Evolutionary conservation across 768 basidiomycete genomes (phyloP).

Genomic region (Astraeus odoratus): DNA sequence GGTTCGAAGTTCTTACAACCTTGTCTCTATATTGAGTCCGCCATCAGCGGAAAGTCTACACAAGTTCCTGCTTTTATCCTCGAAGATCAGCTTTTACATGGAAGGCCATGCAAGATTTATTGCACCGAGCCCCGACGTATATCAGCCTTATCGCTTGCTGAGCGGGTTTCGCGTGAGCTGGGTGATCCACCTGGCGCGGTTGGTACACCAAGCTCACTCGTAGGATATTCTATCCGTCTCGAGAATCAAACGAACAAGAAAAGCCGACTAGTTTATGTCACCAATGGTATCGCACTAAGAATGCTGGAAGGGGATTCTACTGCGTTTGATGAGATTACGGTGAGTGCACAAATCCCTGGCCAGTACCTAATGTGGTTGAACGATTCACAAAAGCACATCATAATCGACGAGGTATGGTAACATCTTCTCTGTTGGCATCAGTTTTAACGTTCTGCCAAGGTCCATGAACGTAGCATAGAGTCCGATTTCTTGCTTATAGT

Average conservation of each 20-base stretch:
- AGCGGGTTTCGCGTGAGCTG: conserved; percentile 86
- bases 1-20: conserved; percentile 34
- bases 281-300: conserved; percentile 90
- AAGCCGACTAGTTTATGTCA: conserved; percentile 79
- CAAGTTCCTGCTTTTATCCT: conserved; percentile 93
- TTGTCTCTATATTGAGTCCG: conserved; percentile 2
- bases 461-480: conserved; percentile 95
- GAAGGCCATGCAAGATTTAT: conserved; percentile 81
- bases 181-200: conserved; percentile 77
- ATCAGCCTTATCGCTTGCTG: conserved; percentile 91
- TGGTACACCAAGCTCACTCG: conserved; percentile 70
- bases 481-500: conserved; percentile 96
- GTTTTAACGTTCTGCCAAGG: conserved; percentile 34
- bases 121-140: conserved; percentile 96
- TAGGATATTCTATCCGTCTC: conserved; percentile 91
- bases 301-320: conserved; percentile 90
- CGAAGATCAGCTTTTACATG: conserved; percentile 78
- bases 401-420: conserved; percentile 77
- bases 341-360: conserved; percentile 27
- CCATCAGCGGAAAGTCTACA: conserved; percentile 87
- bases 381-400: conserved; percentile 59
- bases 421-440: background rate
- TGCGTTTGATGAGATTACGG: conserved; percentile 93
- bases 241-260: conserved; percentile 80
- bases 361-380: background rate